Evolutionary conservation across 495 filamentous ascomycete genomes (phyloP).

Genomic region (Amniculicola lignicola): DNA sequence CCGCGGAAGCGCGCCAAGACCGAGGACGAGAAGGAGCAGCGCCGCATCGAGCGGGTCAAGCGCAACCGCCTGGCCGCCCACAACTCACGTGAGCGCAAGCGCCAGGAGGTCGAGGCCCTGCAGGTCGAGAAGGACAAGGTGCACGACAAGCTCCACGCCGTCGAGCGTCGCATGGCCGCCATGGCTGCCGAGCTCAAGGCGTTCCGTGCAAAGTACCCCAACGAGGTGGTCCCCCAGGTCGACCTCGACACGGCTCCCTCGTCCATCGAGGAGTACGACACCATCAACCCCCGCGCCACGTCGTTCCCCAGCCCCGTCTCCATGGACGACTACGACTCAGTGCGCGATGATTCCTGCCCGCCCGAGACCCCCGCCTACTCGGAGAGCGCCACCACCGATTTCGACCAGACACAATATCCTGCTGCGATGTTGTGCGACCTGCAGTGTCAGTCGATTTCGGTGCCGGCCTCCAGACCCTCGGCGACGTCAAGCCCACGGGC

Average conservation of each 20-base stretch:
- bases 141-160: slow-evolving; percentile 58
- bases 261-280: slow-evolving; percentile 22
- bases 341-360: slow-evolving; percentile 43
- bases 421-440: slow-evolving; percentile 99
- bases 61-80: slow-evolving; percentile 94
- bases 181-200: slow-evolving; percentile 59
- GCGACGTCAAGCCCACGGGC: too few species aligned
- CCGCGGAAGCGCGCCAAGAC: slow-evolving; percentile 98
- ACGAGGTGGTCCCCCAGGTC: slow-evolving; percentile 30
- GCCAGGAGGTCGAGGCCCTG: slow-evolving; percentile 85
- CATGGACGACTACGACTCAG: slow-evolving; percentile 39
- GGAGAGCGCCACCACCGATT: slow-evolving; percentile 52
- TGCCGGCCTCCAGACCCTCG: neutral
- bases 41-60: slow-evolving; percentile 93
- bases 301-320: slow-evolving; percentile 35
- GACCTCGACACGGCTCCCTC: neutral
- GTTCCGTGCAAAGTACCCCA: slow-evolving; percentile 43
- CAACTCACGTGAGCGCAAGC: slow-evolving; percentile 92
- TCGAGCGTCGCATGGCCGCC: slow-evolving; percentile 64
- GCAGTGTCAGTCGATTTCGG: slow-evolving; percentile 82
- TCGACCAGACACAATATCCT: slow-evolving; percentile 99
- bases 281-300: slow-evolving; percentile 31
- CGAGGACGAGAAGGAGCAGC: slow-evolving; percentile 94
- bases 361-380: slow-evolving; percentile 28
- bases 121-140: slow-evolving; percentile 70